Percentiles rank a stretch among this genome's conserved stretches.
These are phyloP conservation scores for Nicotiana rustica DNA, from an alignment of 305 asterid genomes.

Conservation along the genomic window DNA sequence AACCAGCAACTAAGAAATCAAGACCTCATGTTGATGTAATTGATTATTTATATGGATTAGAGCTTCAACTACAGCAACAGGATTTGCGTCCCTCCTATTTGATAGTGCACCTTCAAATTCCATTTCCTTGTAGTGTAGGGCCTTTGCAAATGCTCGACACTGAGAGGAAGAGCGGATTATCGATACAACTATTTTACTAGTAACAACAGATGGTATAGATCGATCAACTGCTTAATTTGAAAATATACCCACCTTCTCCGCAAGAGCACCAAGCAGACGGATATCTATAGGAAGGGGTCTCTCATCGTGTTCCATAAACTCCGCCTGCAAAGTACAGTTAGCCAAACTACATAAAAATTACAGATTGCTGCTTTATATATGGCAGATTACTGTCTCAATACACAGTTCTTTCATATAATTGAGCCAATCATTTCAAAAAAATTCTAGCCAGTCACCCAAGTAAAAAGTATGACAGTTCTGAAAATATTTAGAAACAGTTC, in stretches of 20 bases:
- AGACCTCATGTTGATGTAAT: slow-evolving; percentile 97
- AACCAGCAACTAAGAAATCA: slow-evolving; percentile 36
- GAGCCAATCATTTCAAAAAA: slow-evolving; percentile 14
- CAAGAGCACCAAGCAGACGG: slow-evolving; percentile 98
- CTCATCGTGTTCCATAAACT: slow-evolving; percentile 99
- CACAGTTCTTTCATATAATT: not conserved
- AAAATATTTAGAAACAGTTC: slow-evolving; percentile 20
- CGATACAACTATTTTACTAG: slow-evolving; percentile 13
- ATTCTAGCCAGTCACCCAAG: not conserved
- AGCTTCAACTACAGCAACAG: slow-evolving; percentile 96
- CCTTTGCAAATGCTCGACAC: slow-evolving; percentile 99
- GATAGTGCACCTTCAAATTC: slow-evolving; percentile 96
- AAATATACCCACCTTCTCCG: slow-evolving; percentile 74
- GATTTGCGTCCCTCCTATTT: slow-evolving; percentile 90
- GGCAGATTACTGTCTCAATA: not conserved
- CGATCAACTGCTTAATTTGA: slow-evolving; percentile 34
- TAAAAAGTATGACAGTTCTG: slow-evolving; percentile 8
- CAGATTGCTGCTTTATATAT: not conserved
- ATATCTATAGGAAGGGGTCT: slow-evolving; percentile 97
- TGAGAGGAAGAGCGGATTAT: slow-evolving; percentile 50
- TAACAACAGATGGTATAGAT: slow-evolving; percentile 22
- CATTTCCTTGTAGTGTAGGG: slow-evolving; percentile 98
- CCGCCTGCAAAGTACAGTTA: slow-evolving; percentile 70
- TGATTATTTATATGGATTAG: slow-evolving; percentile 98
- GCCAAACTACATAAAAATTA: slow-evolving; percentile 25